phyloP scores from a whole-genome alignment of 2,329 filamentous ascomycete genomes.

The Neoascochyta sp. region DNA sequence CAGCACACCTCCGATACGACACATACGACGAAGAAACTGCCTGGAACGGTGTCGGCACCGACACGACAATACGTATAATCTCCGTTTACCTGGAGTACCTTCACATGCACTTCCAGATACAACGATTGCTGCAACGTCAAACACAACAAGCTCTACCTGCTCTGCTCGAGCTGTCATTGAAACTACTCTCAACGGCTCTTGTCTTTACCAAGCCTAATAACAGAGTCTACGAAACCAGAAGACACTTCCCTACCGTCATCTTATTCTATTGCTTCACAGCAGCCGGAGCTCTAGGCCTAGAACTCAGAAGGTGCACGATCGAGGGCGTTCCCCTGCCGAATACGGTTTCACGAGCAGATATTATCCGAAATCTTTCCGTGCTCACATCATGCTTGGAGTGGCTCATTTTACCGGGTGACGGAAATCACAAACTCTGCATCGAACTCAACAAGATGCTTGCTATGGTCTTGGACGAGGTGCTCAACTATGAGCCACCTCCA shows the following conservation, averaged over 20 bases:
- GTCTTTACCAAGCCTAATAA: slow-evolving; percentile 33
- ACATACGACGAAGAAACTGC: slow-evolving; percentile 30
- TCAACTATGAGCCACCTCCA: slow-evolving; percentile 32
- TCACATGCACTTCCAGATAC: slow-evolving; percentile 33
- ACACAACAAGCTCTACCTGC: slow-evolving; percentile 30
- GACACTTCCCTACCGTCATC: slow-evolving; percentile 33
- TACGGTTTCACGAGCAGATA: slow-evolving; percentile 32
- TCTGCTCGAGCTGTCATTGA: slow-evolving; percentile 32
- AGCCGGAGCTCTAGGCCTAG: slow-evolving; percentile 33
- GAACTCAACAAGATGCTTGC: slow-evolving; percentile 39
- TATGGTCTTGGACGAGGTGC: slow-evolving; percentile 33
- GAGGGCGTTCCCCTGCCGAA: slow-evolving; percentile 28
- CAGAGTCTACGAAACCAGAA: slow-evolving; percentile 25
- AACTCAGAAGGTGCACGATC: slow-evolving; percentile 33
- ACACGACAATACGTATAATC: slow-evolving; percentile 25
- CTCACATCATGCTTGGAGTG: slow-evolving; percentile 36
- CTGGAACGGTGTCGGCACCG: slow-evolving; percentile 25
- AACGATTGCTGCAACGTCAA: slow-evolving; percentile 32
- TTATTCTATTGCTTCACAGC: slow-evolving; percentile 38
- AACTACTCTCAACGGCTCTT: slow-evolving; percentile 30
- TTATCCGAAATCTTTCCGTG: slow-evolving; percentile 37
- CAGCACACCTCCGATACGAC: slow-evolving; percentile 34
- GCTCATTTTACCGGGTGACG: slow-evolving; percentile 33
- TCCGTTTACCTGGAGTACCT: slow-evolving; percentile 34
- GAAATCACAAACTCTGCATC: slow-evolving; percentile 35